Evolutionary conservation across 345 rosid genomes (phyloP).

Genomic region (Hypericum androsaemum): DNA sequence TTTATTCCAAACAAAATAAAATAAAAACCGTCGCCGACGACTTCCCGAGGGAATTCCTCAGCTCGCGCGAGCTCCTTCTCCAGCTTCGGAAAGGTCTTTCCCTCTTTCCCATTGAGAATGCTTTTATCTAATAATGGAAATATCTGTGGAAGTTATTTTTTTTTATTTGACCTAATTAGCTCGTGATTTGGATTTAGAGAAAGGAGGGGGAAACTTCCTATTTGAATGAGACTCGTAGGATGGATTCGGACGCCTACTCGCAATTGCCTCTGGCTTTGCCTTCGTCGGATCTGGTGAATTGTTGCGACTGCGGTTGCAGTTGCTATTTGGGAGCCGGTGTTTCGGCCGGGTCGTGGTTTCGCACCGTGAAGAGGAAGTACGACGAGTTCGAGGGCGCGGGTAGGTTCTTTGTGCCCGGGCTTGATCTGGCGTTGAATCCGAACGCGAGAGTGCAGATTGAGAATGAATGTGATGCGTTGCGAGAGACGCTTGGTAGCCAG

Average conservation of each 20-base stretch:
- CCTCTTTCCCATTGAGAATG: too few relatives aligned
- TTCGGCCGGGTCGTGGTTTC: slow-evolving; percentile 33
- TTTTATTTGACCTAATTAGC: too few relatives aligned
- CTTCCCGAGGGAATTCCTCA: too few relatives aligned
- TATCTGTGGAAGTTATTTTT: too few relatives aligned
- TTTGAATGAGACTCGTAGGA: slow-evolving; percentile 19
- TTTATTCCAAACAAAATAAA: too few relatives aligned
- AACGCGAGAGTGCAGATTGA: slow-evolving; percentile 68
- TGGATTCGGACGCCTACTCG: slow-evolving; percentile 45
- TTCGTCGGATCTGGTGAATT: slow-evolving; percentile 27
- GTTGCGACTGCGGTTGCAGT: slow-evolving; percentile 58
- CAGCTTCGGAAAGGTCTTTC: too few relatives aligned
- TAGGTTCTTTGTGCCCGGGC: slow-evolving; percentile 41
- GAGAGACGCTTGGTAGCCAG: slow-evolving; percentile 68
- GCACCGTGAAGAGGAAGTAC: slow-evolving; percentile 62
- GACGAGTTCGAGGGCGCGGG: slow-evolving; percentile 48
- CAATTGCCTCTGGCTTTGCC: slow-evolving; percentile 5
- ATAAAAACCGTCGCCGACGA: too few relatives aligned
- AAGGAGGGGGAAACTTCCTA: too few relatives aligned
- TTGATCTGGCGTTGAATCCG: slow-evolving; percentile 42
- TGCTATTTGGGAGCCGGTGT: slow-evolving; percentile 31
- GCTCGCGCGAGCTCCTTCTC: too few relatives aligned
- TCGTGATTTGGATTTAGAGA: too few relatives aligned
- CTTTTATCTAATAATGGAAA: too few relatives aligned
- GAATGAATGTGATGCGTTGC: slow-evolving; percentile 63